A percentile compares a stretch with the other conserved stretches of the same genome.
Evolutionary conservation across 169 alveolate genomes (phyloP).

Genomic region (Eimeria acervulina): DNA sequence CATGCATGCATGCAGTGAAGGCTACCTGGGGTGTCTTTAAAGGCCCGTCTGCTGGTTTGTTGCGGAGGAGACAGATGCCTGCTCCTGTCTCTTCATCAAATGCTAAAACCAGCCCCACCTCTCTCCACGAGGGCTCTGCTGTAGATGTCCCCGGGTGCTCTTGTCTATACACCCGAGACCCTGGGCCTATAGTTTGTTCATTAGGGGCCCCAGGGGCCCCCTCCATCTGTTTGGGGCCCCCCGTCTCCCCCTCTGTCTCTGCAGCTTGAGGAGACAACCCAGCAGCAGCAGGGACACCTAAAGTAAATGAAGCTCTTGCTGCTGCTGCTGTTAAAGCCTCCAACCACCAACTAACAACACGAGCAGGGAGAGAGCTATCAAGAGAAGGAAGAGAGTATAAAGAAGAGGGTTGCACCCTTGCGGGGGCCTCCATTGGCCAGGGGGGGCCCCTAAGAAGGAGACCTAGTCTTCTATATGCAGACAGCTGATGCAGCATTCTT

Average conservation of each 20-base stretch:
- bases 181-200: background rate
- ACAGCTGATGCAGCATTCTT: slow-evolving; percentile 56
- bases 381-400: slow-evolving; percentile 9
- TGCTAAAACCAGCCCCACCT: slow-evolving; percentile 18
- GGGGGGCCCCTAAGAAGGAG: slow-evolving; percentile 50
- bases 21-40: slow-evolving; percentile 68
- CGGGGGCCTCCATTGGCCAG: slow-evolving; percentile 64
- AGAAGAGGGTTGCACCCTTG: background rate
- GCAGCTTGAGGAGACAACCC: too few relatives aligned
- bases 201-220: background rate
- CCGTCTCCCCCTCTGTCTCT: background rate
- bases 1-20: background rate
- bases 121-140: background rate
- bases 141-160: background rate
- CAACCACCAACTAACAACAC: slow-evolving; percentile 1
- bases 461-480: slow-evolving; percentile 47
- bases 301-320: background rate
- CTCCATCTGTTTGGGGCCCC: too few relatives aligned
- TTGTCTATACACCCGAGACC: background rate
- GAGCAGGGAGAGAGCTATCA: background rate
- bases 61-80: slow-evolving; percentile 75
- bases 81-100: slow-evolving; percentile 56
- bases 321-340: slow-evolving; percentile 47
- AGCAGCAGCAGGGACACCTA: background rate
- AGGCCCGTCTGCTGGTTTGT: slow-evolving; percentile 57